These are phyloP conservation scores for Nephelium lappaceum DNA, from an alignment of 345 rosid species.

Conservation along the genomic window DNA sequence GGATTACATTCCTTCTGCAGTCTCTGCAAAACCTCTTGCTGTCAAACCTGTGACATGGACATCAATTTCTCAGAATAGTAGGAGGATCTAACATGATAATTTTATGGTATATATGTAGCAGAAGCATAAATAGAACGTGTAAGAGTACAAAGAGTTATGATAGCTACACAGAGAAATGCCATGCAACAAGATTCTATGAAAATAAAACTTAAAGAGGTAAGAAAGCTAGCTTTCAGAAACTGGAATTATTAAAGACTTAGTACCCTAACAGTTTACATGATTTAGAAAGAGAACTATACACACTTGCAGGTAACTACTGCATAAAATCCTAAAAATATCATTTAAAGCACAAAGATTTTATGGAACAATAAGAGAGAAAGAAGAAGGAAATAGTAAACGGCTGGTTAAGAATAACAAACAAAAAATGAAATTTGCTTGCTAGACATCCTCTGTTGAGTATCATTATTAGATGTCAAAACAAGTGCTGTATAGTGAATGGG, in stretches of 20 bases:
- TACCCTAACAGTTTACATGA: not conserved
- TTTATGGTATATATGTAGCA: conserved; percentile 3
- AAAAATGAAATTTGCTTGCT: not conserved
- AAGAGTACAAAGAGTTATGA: not conserved
- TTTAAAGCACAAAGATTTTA: not conserved
- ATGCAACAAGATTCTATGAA: not conserved
- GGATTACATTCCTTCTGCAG: conserved; percentile 89
- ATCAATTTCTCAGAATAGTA: conserved; percentile 16
- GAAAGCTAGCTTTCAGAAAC: not conserved
- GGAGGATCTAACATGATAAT: conserved; percentile 11
- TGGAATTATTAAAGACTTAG: not conserved
- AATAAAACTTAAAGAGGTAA: not conserved
- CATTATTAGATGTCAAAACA: conserved; percentile 4
- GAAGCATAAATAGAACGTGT: not conserved
- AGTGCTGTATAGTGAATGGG: not conserved
- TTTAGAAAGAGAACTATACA: not conserved
- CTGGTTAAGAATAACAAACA: not conserved
- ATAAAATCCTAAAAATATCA: not conserved
- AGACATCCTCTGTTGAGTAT: not conserved
- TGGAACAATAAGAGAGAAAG: not conserved
- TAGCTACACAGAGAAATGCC: not conserved
- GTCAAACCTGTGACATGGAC: conserved; percentile 69
- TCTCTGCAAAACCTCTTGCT: conserved; percentile 98
- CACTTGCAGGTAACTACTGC: not conserved
- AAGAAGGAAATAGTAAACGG: not conserved